These are phyloP conservation scores for Umbelopsis isabellina DNA, from an alignment of 192 early-diverging fungal genomes.

Conservation along the genomic window DNA sequence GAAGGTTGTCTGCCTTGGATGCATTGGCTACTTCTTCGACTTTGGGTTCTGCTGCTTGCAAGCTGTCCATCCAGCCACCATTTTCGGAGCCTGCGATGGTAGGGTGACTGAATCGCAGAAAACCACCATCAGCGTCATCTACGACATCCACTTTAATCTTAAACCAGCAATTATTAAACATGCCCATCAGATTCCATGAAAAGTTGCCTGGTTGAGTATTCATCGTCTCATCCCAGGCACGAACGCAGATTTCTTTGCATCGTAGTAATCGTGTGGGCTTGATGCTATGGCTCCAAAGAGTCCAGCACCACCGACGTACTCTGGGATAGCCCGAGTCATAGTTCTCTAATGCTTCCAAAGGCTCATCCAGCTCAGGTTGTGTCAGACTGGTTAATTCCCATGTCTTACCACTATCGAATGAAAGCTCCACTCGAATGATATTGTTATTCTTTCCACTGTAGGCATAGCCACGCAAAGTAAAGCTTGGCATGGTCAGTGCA, in stretches of 20 bases:
- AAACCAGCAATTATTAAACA: constrained; percentile 76
- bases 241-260: constrained; percentile 54
- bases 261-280: constrained; percentile 38
- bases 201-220: constrained; percentile 64
- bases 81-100: constrained; percentile 35
- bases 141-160: constrained; percentile 49
- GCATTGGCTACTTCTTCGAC: background rate
- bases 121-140: constrained; percentile 20
- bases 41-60: constrained; percentile 12
- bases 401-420: constrained; percentile 78
- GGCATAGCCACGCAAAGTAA: constrained; percentile 75
- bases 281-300: constrained; percentile 56
- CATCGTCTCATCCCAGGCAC: constrained; percentile 62
- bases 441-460: constrained; percentile 76
- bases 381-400: constrained; percentile 71
- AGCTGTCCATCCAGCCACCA: constrained; percentile 59
- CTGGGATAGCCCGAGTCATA: constrained; percentile 37
- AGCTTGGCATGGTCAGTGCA: constrained; percentile 11
- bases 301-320: constrained; percentile 64
- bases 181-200: constrained; percentile 77
- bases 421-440: constrained; percentile 79
- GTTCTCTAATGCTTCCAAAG: constrained; percentile 22
- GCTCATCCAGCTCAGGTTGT: constrained; percentile 33
- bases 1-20: constrained; percentile 8
- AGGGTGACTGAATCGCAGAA: constrained; percentile 54